Evolutionary conservation across 352 stramenopile species (phyloP), one percentile per base, ranked within the genome.

Genomic region (Globisporangium lucens): DNA sequence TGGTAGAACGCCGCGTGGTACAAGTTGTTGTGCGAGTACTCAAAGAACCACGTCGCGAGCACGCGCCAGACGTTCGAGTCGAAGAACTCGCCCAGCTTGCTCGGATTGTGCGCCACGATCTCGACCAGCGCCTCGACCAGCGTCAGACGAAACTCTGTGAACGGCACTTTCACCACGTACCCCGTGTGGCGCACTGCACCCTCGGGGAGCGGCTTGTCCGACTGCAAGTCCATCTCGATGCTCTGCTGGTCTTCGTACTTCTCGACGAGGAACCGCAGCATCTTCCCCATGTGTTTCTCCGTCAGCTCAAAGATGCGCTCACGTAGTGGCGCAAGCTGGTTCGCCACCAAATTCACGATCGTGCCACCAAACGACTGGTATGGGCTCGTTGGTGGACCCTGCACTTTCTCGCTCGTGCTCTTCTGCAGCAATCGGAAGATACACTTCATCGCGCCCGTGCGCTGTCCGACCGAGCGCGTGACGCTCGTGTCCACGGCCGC

Each of bases 1-100:
- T 95, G 89, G 72, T 96, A 97, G 58, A 97, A 97, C 27, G 88
- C 77, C 33, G 83, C 83, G 65, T 97, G 89, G 64, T 97, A 97
- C 65, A 97, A 46, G 66, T 97, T 97, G 72, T 94, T 97, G 82
- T 97, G 87, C 36, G 87, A 83, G 73, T 97, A 97, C 76, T 96
- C 86, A 56, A 97, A 94, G 70, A 97, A 96, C 91, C 91, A 97
- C 41, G 75, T 76, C 33, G 93, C 77, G 57, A 97, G 71, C 35
- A 95, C 84, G 46, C 87, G 85, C 91, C 91, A 97, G 8, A 97
- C 83, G 53, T 94, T 78, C n/a, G 72, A 76, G 63, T 93, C 78
- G 64, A 97, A 92, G 63, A 86, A 75, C 35, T 89, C 77, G 47
- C 78, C 82, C 59, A 95, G 78, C 47, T 82, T 75, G 43, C 65